Evolutionary conservation across 352 stramenopile genomes (phyloP), one percentile per base, ranked within the genome.

Genomic region (Pythium graminicola): DNA sequence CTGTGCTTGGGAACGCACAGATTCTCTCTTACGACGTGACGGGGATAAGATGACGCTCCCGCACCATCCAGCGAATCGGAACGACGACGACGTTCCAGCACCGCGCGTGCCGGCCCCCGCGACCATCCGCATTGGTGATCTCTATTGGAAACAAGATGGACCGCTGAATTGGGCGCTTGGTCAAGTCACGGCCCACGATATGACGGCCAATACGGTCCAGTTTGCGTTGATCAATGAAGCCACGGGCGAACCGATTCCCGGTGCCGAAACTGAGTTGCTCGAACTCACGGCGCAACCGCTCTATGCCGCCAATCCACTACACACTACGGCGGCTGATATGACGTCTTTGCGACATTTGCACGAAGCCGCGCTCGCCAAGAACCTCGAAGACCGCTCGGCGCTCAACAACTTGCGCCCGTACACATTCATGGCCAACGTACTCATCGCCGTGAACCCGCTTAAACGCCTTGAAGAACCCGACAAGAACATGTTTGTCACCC

Each of bases 361-460:
- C 51, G 86, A 96, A 59, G 80, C 85, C 13, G 85, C 85, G 33
- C 57, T 90, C 35, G 82, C 86, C 44, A 95, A 95, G 58, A 93
- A 95, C 60, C 62, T 96, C 35, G 71, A 93, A 42, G 87, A 95
- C 62, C 80, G 85, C 8, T 67, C 84, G 44, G 65, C 73, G 19
- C 57, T 93, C 19, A 51, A 88, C 35, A 79, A 89, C 56, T 72
- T 90, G 45, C 66, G 77, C 0, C 79, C 83, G 29, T 93, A 94
- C 64, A 94, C 83, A 11, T 94, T 93, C 61, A 92, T 89, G 77
- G 82, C 79, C 43, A 89, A 94, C 65, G 81, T 94, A 14, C 46
- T 94, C 47, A 88, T 94, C 56, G 82, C 81, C 1, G 72, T 94
- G 43, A 94, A 94, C 64, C 84, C 84, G 39, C 70, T 91, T 42